Conservation (phyloP, 2,329 filamentous ascomycete genomes). For the Fusarium liriodendri region DNA sequence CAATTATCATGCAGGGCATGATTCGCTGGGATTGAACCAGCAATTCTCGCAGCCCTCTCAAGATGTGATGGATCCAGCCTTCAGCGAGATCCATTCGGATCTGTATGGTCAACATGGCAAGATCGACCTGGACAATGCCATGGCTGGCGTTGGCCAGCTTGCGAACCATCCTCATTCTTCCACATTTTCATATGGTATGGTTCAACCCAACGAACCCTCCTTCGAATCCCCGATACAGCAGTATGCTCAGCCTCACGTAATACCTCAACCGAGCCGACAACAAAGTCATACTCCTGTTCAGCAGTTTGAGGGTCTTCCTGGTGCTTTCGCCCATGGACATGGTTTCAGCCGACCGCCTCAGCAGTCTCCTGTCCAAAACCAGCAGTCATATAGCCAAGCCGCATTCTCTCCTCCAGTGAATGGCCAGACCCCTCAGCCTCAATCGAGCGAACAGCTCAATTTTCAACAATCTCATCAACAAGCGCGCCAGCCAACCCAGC, state of each 20-base stretch:
- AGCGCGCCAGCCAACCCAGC: conserved; percentile 37
- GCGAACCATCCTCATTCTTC: conserved; percentile 48
- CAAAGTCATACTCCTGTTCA: conserved; percentile 50
- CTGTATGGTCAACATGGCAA: conserved; percentile 52
- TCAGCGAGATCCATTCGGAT: conserved; percentile 52
- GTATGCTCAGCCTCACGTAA: conserved; percentile 48
- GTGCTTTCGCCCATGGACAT: conserved; percentile 42
- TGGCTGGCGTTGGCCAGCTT: conserved; percentile 47
- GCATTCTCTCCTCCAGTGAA: conserved; percentile 42
- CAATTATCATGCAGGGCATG: conserved; percentile 47
- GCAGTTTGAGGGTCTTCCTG: conserved; percentile 45
- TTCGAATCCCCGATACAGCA: conserved; percentile 49
- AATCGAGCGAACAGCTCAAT: conserved; percentile 36
- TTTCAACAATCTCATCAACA: conserved; percentile 42
- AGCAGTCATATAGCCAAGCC: conserved; percentile 40
- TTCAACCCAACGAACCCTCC: conserved; percentile 46
- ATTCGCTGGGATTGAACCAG: conserved; percentile 47
- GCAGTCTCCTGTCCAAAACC: conserved; percentile 46
- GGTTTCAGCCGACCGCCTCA: conserved; percentile 44
- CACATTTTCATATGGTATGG: conserved; percentile 50
- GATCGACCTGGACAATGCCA: conserved; percentile 42
- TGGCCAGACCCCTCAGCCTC: conserved; percentile 42
- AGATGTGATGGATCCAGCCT: conserved; percentile 52
- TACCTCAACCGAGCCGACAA: conserved; percentile 47
- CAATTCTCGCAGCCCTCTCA: conserved; percentile 49